These are phyloP conservation scores for Termitomyces sp. DNA, from an alignment of 768 basidiomycete species.

Conservation along the genomic window DNA sequence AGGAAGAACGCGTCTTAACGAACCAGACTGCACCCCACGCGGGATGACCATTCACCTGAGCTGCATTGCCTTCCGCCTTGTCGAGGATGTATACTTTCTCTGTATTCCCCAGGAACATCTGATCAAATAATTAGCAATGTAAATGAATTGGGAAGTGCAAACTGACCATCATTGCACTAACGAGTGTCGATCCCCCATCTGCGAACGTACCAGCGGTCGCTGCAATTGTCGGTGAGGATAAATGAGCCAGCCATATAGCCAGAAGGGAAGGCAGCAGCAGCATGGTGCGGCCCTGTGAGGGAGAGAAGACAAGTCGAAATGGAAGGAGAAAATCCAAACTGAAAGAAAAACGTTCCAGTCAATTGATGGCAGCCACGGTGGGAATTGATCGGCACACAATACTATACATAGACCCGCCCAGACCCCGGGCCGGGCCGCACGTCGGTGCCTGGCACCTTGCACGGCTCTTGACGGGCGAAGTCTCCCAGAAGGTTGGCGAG, in stretches of 20 bases:
- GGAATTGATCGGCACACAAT: not conserved
- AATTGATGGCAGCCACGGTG: not conserved
- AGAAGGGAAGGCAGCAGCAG: slow-evolving; percentile 17
- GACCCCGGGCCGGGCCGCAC: not conserved
- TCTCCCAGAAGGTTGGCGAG: not conserved
- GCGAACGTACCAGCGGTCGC: slow-evolving; percentile 31
- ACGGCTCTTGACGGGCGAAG: not conserved
- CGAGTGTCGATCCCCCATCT: slow-evolving; percentile 30
- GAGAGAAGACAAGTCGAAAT: not conserved
- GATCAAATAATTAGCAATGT: not conserved
- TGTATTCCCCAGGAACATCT: slow-evolving; percentile 68
- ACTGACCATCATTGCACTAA: slow-evolving; percentile 39
- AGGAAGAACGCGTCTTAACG: not conserved
- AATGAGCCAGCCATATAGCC: slow-evolving; percentile 22
- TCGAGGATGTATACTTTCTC: slow-evolving; percentile 77
- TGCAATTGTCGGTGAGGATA: slow-evolving; percentile 20
- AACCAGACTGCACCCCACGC: slow-evolving; percentile 45
- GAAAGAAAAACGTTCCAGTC: too few species aligned
- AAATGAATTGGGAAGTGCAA: not conserved
- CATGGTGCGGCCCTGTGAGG: slow-evolving; percentile 3
- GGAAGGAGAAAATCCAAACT: not conserved
- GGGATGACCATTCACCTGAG: slow-evolving; percentile 53
- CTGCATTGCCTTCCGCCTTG: slow-evolving; percentile 70
- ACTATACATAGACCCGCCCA: not conserved
- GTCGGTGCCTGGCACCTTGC: not conserved